Conservation (phyloP, 2,329 filamentous ascomycete species). For the Colletotrichum caudatum region DNA sequence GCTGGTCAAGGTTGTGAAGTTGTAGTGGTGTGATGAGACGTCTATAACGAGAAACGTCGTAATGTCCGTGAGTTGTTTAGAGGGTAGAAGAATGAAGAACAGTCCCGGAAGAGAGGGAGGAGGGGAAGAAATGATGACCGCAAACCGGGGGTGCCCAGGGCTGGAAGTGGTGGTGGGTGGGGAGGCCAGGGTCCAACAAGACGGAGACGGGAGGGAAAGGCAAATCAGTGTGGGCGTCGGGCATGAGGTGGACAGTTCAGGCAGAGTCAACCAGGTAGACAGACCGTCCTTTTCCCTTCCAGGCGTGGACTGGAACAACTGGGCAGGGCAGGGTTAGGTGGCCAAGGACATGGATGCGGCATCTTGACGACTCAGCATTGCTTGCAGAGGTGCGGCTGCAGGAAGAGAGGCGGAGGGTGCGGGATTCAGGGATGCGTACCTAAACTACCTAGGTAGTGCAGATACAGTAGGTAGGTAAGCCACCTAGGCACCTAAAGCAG, state of each 20-base stretch:
- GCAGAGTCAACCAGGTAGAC: slow-evolving; percentile 22
- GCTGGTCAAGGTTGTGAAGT: slow-evolving; percentile 3
- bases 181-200: slow-evolving; percentile 34
- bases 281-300: not conserved
- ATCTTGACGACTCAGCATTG: slow-evolving; percentile 25
- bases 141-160: slow-evolving; percentile 31
- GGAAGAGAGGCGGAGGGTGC: slow-evolving; percentile 20
- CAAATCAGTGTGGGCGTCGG: slow-evolving; percentile 18
- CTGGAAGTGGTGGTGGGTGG: slow-evolving; percentile 27
- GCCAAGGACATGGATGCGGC: slow-evolving; percentile 27
- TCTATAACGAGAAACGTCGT: not conserved
- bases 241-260: slow-evolving; percentile 23
- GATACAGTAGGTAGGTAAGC: no score
- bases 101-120: slow-evolving; percentile 10
- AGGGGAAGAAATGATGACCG: slow-evolving; percentile 28
- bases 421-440: slow-evolving; percentile 13
- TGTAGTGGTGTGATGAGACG: not conserved
- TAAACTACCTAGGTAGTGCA: no score
- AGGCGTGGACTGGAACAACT: slow-evolving; percentile 13
- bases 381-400: slow-evolving; percentile 13
- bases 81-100: slow-evolving; percentile 8
- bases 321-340: slow-evolving; percentile 31
- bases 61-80: slow-evolving; percentile 13
- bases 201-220: slow-evolving; percentile 34
- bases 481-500: no score